These are phyloP conservation scores for Solanum lycopersicoides DNA, from an alignment of 257 asterid genomes.

Conservation along the genomic window DNA sequence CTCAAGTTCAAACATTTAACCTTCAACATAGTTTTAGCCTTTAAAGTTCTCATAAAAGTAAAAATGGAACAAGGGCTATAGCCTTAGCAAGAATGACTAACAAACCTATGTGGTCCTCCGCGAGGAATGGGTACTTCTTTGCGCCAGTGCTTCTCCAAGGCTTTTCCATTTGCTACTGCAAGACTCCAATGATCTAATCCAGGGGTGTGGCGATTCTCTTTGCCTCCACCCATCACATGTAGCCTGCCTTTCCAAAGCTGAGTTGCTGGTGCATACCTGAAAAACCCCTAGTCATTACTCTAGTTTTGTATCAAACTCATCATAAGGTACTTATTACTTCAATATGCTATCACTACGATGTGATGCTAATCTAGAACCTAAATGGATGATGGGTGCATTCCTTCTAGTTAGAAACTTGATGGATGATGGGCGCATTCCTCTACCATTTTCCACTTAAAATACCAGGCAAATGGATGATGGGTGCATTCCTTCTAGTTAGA, in stretches of 20 bases:
- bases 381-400: too few species aligned
- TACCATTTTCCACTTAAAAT: too few species aligned
- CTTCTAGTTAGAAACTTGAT: too few species aligned
- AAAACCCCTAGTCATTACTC: neutral
- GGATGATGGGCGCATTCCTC: too few species aligned
- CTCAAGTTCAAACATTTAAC: neutral
- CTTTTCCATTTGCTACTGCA: conserved; percentile 55
- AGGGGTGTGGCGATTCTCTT: conserved; percentile 72
- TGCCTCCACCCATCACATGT: conserved; percentile 79
- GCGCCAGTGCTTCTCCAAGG: conserved; percentile 53
- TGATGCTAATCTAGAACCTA: neutral
- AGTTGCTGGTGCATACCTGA: conserved; percentile 85
- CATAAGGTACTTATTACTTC: neutral
- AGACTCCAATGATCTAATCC: conserved; percentile 69
- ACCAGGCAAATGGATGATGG: too few species aligned
- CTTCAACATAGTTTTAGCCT: neutral
- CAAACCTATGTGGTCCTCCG: conserved; percentile 71
- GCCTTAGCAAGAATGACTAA: neutral
- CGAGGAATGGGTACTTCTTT: conserved; percentile 57
- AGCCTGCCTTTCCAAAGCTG: conserved; percentile 75
- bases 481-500: too few species aligned
- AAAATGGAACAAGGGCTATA: neutral
- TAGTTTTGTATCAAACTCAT: neutral
- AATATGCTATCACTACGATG: neutral
- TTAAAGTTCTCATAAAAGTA: neutral